Evolutionary conservation across 768 basidiomycete genomes (phyloP).

Genomic region (Russula foetens): DNA sequence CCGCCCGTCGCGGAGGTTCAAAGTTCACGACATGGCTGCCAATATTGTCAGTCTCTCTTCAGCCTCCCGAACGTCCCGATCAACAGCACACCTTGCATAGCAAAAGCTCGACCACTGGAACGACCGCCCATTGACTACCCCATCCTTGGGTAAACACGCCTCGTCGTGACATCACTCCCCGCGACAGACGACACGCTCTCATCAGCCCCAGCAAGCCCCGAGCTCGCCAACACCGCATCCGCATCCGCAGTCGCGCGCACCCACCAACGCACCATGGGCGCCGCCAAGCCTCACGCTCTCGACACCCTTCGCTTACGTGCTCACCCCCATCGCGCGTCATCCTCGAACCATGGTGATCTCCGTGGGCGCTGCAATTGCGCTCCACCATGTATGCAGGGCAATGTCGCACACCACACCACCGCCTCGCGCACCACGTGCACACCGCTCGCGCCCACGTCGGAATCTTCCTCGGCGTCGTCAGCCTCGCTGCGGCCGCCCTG

Average conservation of each 20-base stretch:
- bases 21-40: too few relatives aligned
- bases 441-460: slow-evolving; percentile 12
- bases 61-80: slow-evolving; percentile 8
- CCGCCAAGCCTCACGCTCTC: neutral
- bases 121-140: neutral
- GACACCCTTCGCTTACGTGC: neutral
- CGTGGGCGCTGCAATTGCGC: slow-evolving; percentile 11
- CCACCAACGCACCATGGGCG: neutral
- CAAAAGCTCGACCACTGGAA: neutral
- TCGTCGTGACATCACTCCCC: neutral
- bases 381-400: slow-evolving; percentile 3
- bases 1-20: too few relatives aligned
- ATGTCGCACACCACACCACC: slow-evolving; percentile 8
- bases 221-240: too few relatives aligned
- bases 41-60: neutral
- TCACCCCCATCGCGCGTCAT: slow-evolving; percentile 3
- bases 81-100: neutral
- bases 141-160: too few relatives aligned
- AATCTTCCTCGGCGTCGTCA: slow-evolving; percentile 10
- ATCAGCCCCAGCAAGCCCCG: neutral
- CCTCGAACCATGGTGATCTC: slow-evolving; percentile 15
- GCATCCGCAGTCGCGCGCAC: neutral
- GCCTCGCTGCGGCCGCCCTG: neutral
- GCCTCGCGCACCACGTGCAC: slow-evolving; percentile 19
- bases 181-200: neutral